Base-by-base conservation (phyloP, 768 basidiomycete genomes). In the Tephrocybe sp. region DNA sequence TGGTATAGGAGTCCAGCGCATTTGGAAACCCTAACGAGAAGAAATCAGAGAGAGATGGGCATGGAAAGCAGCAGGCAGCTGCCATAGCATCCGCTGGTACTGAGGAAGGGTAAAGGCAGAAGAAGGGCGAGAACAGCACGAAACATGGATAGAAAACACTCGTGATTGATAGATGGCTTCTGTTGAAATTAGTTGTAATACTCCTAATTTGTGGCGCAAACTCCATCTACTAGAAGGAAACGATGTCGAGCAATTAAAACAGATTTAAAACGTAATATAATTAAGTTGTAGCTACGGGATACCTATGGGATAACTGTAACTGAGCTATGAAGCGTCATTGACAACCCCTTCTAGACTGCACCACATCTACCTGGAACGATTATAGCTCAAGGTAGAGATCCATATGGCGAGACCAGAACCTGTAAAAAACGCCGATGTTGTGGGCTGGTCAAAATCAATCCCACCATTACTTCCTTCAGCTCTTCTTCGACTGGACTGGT, bases 181-280 rank as follows among this genome's bases (percentile, higher is more conserved):
- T n/a, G n/a, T n/a, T n/a, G n/a, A n/a, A n/a, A n/a, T n/a, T n/a
- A n/a, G n/a, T n/a, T n/a, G n/a, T n/a, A n/a, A n/a, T n/a, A n/a
- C n/a, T n/a, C n/a, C n/a, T n/a, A n/a, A n/a, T n/a, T n/a, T n/a
- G 38, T 65, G 19, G 38, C 68, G 64, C 36, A 64, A 61, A 41
- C 7, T 76, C 9, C 62, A 70, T 45, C 61, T 70, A n/a, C 45
- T 79, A 11, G 68, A 68, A 53, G 68, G 69, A 65, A 62, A 57
- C 11, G 33, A 47, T 16, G 33, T 19, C 19, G 45, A 47, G 35
- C 35, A 38, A 8, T 51, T 5, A 33, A 52, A 11, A 49, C 56
- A 22, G 39, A 60, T 13, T 20, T n/a, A n/a, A n/a, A n/a, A n/a
- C n/a, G 35, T 13, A 17, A 16, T 14, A 45, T 44, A 3, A 45